These are phyloP conservation scores for Thoreauomyces humboldtii DNA, from an alignment of 192 early-diverging fungal genomes.

Conservation along the genomic window DNA sequence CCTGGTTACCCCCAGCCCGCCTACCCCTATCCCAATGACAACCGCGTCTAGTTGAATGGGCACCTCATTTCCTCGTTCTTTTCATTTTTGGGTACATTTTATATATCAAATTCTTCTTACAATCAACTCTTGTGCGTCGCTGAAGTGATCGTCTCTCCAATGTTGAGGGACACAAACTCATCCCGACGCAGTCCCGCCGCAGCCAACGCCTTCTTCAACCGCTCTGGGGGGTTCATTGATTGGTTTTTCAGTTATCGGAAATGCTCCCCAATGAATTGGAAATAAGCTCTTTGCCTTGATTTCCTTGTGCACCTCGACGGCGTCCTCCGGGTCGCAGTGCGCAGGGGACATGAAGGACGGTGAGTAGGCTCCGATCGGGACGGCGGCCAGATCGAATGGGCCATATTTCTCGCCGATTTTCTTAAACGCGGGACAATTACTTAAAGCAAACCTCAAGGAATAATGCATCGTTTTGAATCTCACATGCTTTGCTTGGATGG, in stretches of 20 bases:
- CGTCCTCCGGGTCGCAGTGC: slow-evolving; percentile 79
- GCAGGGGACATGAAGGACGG: slow-evolving; percentile 69
- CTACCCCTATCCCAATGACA: too few species aligned
- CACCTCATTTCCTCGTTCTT: too few species aligned
- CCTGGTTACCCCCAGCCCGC: too few species aligned
- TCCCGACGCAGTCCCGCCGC: slow-evolving; percentile 27
- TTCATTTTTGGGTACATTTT: too few species aligned
- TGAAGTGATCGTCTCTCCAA: not conserved
- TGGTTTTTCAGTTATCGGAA: slow-evolving; percentile 69
- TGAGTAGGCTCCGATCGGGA: slow-evolving; percentile 84
- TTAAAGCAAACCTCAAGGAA: too few species aligned
- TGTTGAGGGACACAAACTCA: slow-evolving; percentile 5
- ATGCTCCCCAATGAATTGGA: slow-evolving; percentile 88
- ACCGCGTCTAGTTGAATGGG: too few species aligned
- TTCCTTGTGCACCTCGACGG: slow-evolving; percentile 76
- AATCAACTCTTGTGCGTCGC: too few species aligned
- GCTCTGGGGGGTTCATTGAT: slow-evolving; percentile 65
- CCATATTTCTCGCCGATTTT: slow-evolving; percentile 70
- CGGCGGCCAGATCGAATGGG: slow-evolving; percentile 69
- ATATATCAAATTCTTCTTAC: too few species aligned
- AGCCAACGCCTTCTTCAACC: slow-evolving; percentile 55
- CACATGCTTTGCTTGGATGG: too few species aligned
- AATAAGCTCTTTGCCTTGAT: slow-evolving; percentile 61
- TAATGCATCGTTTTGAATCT: too few species aligned
- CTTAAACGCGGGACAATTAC: slow-evolving; percentile 84